Conservation (phyloP, 2,329 filamentous ascomycete genomes). For the Fusarium foetens region DNA sequence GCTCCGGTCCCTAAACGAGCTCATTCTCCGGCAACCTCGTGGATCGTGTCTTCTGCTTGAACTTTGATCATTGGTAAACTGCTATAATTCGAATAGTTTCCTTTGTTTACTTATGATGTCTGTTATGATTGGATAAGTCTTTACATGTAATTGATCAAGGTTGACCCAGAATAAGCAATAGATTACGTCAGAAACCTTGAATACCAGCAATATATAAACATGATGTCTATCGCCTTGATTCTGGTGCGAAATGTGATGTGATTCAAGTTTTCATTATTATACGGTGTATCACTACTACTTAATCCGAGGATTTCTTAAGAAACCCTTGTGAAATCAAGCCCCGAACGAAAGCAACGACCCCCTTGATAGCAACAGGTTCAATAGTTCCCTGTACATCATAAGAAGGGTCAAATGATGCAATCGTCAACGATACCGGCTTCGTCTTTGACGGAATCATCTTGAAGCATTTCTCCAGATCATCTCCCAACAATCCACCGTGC, state of each 20-base stretch:
- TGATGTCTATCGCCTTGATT: not conserved
- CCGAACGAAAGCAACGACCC: conserved; percentile 20
- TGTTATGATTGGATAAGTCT: not conserved
- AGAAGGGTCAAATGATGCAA: conserved; percentile 40
- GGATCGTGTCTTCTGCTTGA: conserved; percentile 14
- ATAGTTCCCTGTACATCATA: conserved; percentile 30
- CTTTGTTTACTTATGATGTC: not conserved
- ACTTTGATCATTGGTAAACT: too few species aligned
- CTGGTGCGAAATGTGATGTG: not conserved
- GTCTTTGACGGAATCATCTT: conserved; percentile 21
- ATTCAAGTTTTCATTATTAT: not conserved
- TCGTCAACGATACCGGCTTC: conserved; percentile 16
- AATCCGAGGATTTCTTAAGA: not conserved
- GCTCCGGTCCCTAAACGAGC: conserved; percentile 16
- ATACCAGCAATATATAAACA: fast-evolving
- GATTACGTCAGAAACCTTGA: not conserved
- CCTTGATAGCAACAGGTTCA: conserved; percentile 30
- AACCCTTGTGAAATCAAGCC: conserved; percentile 17
- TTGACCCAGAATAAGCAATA: not conserved
- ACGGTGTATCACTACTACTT: not conserved
- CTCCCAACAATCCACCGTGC: conserved; percentile 47
- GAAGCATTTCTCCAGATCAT: conserved; percentile 39
- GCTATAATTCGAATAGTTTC: not conserved
- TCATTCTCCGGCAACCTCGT: conserved; percentile 11
- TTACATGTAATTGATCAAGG: not conserved